These are phyloP conservation scores for Trametes elegans DNA, from an alignment of 768 basidiomycete genomes.

Conservation along the genomic window DNA sequence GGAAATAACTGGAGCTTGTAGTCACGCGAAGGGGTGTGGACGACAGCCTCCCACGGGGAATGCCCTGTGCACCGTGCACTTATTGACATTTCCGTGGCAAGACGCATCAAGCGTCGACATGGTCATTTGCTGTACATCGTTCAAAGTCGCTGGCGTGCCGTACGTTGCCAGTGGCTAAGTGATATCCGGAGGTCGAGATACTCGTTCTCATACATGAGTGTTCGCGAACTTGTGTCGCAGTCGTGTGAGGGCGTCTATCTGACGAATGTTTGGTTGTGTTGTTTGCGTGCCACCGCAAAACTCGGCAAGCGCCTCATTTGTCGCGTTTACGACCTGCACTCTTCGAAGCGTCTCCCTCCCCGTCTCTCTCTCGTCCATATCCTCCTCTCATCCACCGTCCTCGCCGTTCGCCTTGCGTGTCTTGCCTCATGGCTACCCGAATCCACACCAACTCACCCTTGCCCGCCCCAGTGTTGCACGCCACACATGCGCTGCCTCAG, in stretches of 20 bases:
- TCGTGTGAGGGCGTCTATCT: conserved; percentile 8
- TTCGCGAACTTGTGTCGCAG: too few species aligned
- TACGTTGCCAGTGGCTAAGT: too few species aligned
- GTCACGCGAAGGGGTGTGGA: conserved; percentile 3
- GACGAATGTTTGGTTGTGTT: conserved; percentile 30
- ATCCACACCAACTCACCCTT: conserved; percentile 60
- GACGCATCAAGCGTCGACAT: not conserved
- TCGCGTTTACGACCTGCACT: conserved; percentile 25
- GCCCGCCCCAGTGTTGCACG: conserved; percentile 72
- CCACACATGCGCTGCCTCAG: conserved; percentile 67
- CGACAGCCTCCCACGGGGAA: not conserved
- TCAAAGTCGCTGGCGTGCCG: too few species aligned
- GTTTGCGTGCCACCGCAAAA: conserved; percentile 24
- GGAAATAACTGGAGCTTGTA: conserved; percentile 2
- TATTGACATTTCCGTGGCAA: not conserved
- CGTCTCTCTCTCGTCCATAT: conserved; percentile 12
- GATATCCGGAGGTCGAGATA: too few species aligned
- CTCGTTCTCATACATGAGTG: too few species aligned
- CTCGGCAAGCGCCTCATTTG: conserved; percentile 25
- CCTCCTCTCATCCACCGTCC: conserved; percentile 11
- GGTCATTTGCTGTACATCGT: not conserved
- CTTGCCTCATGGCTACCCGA: conserved; percentile 57
- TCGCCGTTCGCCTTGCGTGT: conserved; percentile 6
- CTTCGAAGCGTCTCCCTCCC: conserved; percentile 5
- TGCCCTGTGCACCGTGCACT: not conserved